Conservation (phyloP, 164 flowering plant genomes). For the Umbilicus rupestris region DNA sequence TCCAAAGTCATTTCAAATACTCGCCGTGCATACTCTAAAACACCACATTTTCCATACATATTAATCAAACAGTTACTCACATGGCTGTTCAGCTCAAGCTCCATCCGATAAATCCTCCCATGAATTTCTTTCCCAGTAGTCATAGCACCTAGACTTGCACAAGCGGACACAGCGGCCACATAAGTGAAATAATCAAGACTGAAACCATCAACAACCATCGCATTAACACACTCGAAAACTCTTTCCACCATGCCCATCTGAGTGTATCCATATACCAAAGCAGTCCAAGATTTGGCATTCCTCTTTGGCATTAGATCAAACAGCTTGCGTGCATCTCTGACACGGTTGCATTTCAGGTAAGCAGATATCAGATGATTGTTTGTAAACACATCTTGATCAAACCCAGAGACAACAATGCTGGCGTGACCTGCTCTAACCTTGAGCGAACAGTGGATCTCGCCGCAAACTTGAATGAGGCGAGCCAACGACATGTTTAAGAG, state of each 20-base stretch:
- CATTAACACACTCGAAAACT: conserved; percentile 17
- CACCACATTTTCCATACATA: conserved; percentile 39
- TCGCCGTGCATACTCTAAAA: conserved; percentile 15
- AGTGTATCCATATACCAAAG: conserved; percentile 27
- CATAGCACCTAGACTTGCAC: conserved; percentile 15
- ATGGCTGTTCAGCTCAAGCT: conserved; percentile 17
- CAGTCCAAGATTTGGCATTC: conserved; percentile 28
- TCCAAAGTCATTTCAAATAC: conserved; percentile 27
- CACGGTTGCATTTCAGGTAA: neutral
- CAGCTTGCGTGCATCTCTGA: conserved; percentile 11
- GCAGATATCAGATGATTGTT: conserved; percentile 28
- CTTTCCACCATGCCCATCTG: conserved; percentile 18
- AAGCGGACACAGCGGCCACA: conserved; percentile 27
- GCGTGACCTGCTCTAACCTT: conserved; percentile 28
- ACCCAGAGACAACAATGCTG: conserved; percentile 23
- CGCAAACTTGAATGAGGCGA: conserved; percentile 21
- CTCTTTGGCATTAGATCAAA: conserved; percentile 30
- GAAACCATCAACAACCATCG: conserved; percentile 25
- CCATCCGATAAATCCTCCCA: conserved; percentile 25
- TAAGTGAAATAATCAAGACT: conserved; percentile 25
- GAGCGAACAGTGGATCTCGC: conserved; percentile 16
- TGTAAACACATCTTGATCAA: conserved; percentile 21
- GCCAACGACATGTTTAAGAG: conserved; percentile 15
- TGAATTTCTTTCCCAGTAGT: conserved; percentile 37
- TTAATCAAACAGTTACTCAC: conserved; percentile 30